Conservation (phyloP, 306 rosid genomes). For the Purshia tridentata region DNA sequence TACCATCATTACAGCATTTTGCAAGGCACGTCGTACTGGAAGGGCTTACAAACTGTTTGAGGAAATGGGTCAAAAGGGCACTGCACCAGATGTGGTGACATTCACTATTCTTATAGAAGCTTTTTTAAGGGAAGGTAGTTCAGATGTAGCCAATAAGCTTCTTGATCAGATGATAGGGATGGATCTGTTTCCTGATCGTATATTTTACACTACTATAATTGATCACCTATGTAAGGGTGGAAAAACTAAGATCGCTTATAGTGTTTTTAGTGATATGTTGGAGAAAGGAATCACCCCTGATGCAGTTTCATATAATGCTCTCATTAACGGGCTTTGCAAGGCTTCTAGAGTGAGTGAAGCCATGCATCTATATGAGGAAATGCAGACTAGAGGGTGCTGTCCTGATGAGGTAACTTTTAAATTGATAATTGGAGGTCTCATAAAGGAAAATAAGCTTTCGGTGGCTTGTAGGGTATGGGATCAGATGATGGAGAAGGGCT, state of each 20-base stretch:
- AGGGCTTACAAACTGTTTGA: conserved; percentile 67
- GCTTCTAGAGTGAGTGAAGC: conserved; percentile 62
- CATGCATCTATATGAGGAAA: conserved; percentile 67
- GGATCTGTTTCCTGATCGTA: conserved; percentile 60
- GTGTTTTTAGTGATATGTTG: conserved; percentile 65
- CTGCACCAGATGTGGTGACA: conserved; percentile 71
- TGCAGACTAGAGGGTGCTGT: conserved; percentile 55
- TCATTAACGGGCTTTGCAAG: conserved; percentile 80
- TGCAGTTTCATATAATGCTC: conserved; percentile 80
- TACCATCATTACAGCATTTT: conserved; percentile 64
- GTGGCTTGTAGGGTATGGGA: conserved; percentile 85
- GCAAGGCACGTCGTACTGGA: conserved; percentile 46
- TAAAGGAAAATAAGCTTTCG: conserved; percentile 53
- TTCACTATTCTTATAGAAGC: conserved; percentile 72
- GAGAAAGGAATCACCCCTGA: conserved; percentile 71
- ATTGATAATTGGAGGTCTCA: conserved; percentile 78
- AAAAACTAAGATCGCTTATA: conserved; percentile 55
- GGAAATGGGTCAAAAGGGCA: conserved; percentile 76
- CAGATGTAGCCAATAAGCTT: conserved; percentile 58
- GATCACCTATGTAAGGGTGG: conserved; percentile 69
- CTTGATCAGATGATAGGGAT: conserved; percentile 60
- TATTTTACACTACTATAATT: conserved; percentile 61
- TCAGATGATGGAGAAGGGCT: conserved; percentile 96
- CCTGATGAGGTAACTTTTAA: conserved; percentile 88
- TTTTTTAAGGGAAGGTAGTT: conserved; percentile 64